phyloP scores from a whole-genome alignment of 768 basidiomycete species.

The Boletales sp. region DNA sequence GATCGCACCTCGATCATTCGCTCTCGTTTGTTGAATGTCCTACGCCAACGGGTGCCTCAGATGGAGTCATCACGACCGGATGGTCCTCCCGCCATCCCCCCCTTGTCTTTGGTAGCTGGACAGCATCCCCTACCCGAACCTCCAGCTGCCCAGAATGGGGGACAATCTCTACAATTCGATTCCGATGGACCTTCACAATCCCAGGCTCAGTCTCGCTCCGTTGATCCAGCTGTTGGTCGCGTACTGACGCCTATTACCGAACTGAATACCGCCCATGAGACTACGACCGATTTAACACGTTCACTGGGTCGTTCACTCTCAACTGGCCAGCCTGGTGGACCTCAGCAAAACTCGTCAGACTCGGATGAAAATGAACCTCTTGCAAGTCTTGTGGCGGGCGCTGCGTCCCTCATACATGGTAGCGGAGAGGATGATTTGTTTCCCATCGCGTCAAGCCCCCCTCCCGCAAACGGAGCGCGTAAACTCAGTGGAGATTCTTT shows the following conservation, averaged over 20 bases:
- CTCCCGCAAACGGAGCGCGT: conserved; percentile 21
- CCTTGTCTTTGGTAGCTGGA: conserved; percentile 12
- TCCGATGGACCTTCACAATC: conserved; percentile 35
- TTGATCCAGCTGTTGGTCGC: conserved; percentile 26
- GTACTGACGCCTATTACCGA: conserved; percentile 70
- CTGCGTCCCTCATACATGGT: conserved; percentile 21
- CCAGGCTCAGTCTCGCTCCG: conserved; percentile 11
- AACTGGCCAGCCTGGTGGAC: conserved; percentile 13
- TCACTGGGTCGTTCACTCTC: conserved; percentile 14
- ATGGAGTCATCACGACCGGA: conserved; percentile 17
- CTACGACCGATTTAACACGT: conserved; percentile 17
- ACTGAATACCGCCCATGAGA: conserved; percentile 32
- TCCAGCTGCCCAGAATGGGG: conserved; percentile 10
- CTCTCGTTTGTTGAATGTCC: conserved; percentile 55
- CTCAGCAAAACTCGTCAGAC: conserved; percentile 12
- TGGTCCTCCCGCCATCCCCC: conserved; percentile 17
- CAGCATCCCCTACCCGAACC: conserved; percentile 27
- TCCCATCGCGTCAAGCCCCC: conserved; percentile 26
- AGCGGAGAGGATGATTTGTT: conserved; percentile 5
- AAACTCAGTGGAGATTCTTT: conserved; percentile 37
- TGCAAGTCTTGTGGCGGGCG: conserved; percentile 7
- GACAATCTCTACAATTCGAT: conserved; percentile 38
- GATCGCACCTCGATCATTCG: conserved; percentile 74
- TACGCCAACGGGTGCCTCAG: conserved; percentile 61
- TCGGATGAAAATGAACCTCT: conserved; percentile 28